Conservation (phyloP, 208 protist genomes). For the Naegleria lovaniensis region DNA sequence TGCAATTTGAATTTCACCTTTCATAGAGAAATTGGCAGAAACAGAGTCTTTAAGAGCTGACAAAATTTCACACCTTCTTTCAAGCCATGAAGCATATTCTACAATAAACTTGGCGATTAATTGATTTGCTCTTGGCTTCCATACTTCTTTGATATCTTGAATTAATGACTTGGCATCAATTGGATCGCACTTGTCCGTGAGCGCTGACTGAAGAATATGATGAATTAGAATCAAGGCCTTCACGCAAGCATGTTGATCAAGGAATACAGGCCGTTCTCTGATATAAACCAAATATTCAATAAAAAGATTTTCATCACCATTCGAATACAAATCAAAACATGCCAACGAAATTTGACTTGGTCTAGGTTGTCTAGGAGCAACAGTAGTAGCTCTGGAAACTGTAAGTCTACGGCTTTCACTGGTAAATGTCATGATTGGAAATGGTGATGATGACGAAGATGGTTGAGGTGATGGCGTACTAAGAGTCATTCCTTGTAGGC, state of each 20-base stretch:
- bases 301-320: background rate
- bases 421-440: background rate
- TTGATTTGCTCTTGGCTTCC: background rate
- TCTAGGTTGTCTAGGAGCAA: background rate
- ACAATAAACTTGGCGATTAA: background rate
- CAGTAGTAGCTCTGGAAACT: background rate
- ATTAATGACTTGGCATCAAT: background rate
- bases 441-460: background rate
- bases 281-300: constrained; percentile 5
- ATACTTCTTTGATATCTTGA: background rate
- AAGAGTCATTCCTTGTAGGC: background rate
- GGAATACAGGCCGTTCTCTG: background rate
- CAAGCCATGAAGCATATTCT: background rate
- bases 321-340: background rate
- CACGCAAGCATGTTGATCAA: background rate
- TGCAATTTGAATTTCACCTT: background rate
- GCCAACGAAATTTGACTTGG: background rate
- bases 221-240: background rate
- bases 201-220: background rate
- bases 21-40: background rate
- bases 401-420: background rate
- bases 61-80: background rate
- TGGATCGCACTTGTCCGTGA: background rate
- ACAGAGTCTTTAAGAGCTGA: background rate
- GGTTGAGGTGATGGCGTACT: background rate